These are phyloP conservation scores for Colletotrichum musae DNA, from an alignment of 2,329 filamentous ascomycete species.

Conservation along the genomic window DNA sequence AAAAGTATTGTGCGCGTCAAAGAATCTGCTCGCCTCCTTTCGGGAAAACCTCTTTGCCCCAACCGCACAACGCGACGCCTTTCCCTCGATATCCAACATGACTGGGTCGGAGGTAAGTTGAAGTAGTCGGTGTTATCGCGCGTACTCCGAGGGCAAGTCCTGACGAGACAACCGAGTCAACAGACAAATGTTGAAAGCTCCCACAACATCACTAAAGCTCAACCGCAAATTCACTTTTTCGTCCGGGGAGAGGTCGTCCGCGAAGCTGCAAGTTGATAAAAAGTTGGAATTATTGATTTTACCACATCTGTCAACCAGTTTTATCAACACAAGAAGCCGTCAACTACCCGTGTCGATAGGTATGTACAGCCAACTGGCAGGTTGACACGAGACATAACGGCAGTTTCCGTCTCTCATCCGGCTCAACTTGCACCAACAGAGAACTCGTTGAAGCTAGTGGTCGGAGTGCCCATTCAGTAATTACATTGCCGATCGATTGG, in stretches of 20 bases:
- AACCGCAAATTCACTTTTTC: too few species aligned
- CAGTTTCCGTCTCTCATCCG: not conserved
- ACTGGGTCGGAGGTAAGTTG: slow-evolving; percentile 35
- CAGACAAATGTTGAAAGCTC: not conserved
- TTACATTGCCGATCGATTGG: not conserved
- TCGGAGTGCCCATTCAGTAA: not conserved
- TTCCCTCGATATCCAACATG: not conserved
- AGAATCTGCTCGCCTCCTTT: slow-evolving; percentile 4
- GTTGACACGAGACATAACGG: too few species aligned
- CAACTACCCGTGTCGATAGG: too few species aligned
- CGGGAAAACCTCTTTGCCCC: slow-evolving; percentile 15
- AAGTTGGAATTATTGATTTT: too few species aligned
- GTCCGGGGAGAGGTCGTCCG: too few species aligned
- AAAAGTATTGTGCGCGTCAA: not conserved
- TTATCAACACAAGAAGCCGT: too few species aligned
- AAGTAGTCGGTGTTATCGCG: slow-evolving; percentile 26
- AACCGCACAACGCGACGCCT: slow-evolving; percentile 5
- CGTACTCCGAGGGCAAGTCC: slow-evolving; percentile 26
- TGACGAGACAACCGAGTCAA: slow-evolving; percentile 29
- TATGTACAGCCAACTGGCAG: too few species aligned
- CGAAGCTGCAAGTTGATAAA: too few species aligned
- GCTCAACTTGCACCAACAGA: not conserved
- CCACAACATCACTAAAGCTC: too few species aligned
- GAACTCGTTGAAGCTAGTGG: not conserved
- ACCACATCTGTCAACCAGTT: too few species aligned